Percentiles rank a stretch among this genome's conserved stretches.
Conservation (phyloP, 148 eudicot species). For the Fagopyrum homotropicum region DNA sequence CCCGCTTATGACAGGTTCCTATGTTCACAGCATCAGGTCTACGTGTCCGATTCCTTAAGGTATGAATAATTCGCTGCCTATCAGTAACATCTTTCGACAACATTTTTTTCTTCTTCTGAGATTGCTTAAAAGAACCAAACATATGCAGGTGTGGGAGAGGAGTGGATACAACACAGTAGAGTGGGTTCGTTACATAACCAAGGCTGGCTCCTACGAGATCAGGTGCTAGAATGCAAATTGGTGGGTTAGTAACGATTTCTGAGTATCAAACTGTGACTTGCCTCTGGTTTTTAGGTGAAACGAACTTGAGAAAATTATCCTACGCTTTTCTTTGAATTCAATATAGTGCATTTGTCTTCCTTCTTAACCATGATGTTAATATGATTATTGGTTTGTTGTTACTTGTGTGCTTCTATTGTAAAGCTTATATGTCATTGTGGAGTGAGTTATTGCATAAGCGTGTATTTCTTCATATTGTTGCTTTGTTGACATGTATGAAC, state of each 20-base stretch:
- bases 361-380: background rate
- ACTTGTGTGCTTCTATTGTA: background rate
- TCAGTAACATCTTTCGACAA: background rate
- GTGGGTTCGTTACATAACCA: constrained; percentile 97
- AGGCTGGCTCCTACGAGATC: constrained; percentile 90
- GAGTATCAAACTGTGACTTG: background rate
- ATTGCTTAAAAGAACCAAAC: background rate
- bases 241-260: background rate
- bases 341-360: background rate
- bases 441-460: background rate
- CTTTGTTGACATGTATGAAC: background rate
- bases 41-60: constrained; percentile 96
- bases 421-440: background rate
- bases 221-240: constrained; percentile 23
- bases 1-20: constrained; percentile 58
- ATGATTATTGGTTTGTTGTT: background rate
- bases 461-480: background rate
- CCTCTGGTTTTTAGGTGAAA: background rate
- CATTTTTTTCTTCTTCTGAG: background rate
- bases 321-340: background rate
- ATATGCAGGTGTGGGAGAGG: constrained; percentile 84
- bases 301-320: background rate
- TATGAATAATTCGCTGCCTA: constrained; percentile 17
- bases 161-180: constrained; percentile 95
- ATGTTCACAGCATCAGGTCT: constrained; percentile 99